Base-by-base conservation (phyloP, 2,329 filamentous ascomycete genomes). In the Orbilia quercus region DNA sequence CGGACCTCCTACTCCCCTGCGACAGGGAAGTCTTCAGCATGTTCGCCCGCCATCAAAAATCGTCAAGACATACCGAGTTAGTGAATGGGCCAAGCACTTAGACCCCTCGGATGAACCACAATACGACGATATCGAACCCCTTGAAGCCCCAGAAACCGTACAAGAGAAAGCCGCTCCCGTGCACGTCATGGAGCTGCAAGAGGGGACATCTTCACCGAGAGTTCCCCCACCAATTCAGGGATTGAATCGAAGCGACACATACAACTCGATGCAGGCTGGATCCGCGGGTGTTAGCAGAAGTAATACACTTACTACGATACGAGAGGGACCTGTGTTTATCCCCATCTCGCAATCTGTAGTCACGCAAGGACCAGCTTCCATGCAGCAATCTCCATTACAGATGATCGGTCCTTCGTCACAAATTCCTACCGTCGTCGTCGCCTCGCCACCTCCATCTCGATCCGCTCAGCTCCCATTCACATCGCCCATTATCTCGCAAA, bases 21-120 rank as follows among this genome's bases (percentile, higher is more conserved):
- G 63, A 38, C 70, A 74, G 31, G 70, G 54, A 22, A 74, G 70
- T 20, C 63, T 74, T 7, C 62, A 74, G 40, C 38, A 48, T 31
- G 48, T 74, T 28, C 62, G 57, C n/a, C 70, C 70, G 11, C 70
- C 70, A 34, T 95, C 92, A 0, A 89, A 87, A 73, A 86, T 96
- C 7, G 90, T 92, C 1, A 83, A 91, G 79, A 91, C 90, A 0
- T 96, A 95, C 79, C 87, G 94, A 66, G 97, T 92, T 1, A 96
- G 96, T 76, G 94, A 98, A 81, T 98, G 94, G 94, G 92, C 92
- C 0, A 97, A 96, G 80, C 92, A 96, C 80, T 84, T 96, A 9
- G 88, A 88, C 75, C 83, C 86, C 44, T 92, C 94, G 5, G 93
- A 97, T 14, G 82, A 83, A 3, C 92, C 92, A 0, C 85, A 88